Base-by-base conservation (phyloP, 208 protist species). In the Leishmania aethiopica region DNA sequence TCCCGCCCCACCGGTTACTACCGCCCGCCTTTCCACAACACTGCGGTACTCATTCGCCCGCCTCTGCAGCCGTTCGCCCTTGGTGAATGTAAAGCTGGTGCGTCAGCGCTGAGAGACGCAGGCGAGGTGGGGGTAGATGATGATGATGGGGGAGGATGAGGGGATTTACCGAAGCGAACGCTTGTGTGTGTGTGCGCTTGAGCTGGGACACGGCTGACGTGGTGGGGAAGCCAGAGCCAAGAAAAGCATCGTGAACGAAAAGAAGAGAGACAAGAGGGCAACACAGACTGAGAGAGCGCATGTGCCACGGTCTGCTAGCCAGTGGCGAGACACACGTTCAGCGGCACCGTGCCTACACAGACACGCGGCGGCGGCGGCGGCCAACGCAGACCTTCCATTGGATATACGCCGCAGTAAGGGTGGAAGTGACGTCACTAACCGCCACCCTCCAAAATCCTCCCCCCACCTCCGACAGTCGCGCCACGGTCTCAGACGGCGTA, bases 401-500 rank as follows among this genome's bases (percentile, higher is more conserved):
- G 32, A 32, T 51, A 8, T 10, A 22, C 22, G 25, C 40, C 42
- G 5, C 45, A 74, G 22, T 8, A 7, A 49, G 25, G 35, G 25
- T 8, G 35, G 67, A 15, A 22, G 45, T 73, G 22, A 25, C 37
- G 40, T 28, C 45, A 37, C 67, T 32, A 69, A 22, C 62, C 13
- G 17, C 62, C 11, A n/a, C 22, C 74, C 11, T 45, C 13, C 35
- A 69, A 69, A 37, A 78, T 22, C 4, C 57, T 35, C 45, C 15
- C 45, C 60, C 5, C 35, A n/a, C 53, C 47, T 28, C 47, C 13
- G 17, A 64, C 32, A 62, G 32, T 28, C 32, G 35, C 49, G 60
- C 17, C n/a, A 59, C 15, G 35, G 4, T 4, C 53, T 86, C 57
- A 86, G 1, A 66, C 35, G 42, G 78, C 80, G 71, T 84, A 85